Evolutionary conservation across 1,284 basidiomycete species (phyloP).

Genomic region (Malassezia caprae): DNA sequence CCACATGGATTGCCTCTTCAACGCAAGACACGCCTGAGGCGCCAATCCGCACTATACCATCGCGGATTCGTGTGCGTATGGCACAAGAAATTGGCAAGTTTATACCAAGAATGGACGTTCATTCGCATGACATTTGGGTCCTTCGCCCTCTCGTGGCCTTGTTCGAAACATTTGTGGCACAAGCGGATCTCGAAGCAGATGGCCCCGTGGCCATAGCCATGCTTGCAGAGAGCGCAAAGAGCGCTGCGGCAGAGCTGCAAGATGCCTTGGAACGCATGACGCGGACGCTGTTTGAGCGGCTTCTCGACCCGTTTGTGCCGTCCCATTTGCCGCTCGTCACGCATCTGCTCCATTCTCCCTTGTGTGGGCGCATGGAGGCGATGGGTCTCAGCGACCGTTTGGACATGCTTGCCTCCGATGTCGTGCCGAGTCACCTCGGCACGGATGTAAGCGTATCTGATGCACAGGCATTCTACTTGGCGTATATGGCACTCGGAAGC

Average conservation of each 20-base stretch:
- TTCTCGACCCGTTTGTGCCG: not conserved
- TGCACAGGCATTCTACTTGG: slow-evolving; percentile 3
- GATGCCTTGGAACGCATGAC: not conserved
- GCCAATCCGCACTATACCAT: not conserved
- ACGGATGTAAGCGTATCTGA: not conserved
- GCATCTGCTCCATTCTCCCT: not conserved
- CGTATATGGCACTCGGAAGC: not conserved
- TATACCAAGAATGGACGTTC: not conserved
- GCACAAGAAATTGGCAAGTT: slow-evolving; percentile 4
- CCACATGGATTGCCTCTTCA: not conserved
- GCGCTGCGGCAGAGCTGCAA: not conserved
- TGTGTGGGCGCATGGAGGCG: not conserved
- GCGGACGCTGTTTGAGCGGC: not conserved
- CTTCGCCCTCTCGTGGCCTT: not conserved
- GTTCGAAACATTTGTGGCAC: not conserved
- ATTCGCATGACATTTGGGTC: not conserved
- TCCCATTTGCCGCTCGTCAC: not conserved
- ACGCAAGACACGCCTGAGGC: not conserved
- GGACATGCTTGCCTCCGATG: not conserved
- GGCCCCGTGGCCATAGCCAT: not conserved
- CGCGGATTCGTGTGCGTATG: not conserved
- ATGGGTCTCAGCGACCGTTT: not conserved
- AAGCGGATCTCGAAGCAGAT: not conserved
- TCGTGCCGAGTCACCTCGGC: slow-evolving; percentile 1
- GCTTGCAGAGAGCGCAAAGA: not conserved